Conservation (phyloP, 1,284 basidiomycete genomes). For the Tilletia indica region DNA sequence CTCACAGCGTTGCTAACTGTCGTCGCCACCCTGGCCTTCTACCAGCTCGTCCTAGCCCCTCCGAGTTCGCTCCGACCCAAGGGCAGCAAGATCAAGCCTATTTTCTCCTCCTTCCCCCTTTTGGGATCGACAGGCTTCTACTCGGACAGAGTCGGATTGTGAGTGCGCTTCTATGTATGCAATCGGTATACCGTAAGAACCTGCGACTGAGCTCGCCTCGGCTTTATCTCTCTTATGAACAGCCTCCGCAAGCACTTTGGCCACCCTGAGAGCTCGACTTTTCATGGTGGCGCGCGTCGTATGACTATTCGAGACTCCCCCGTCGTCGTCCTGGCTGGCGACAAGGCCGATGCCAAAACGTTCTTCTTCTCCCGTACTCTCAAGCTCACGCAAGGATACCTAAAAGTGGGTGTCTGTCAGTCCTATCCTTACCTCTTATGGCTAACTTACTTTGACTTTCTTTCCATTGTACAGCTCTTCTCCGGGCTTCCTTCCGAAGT, state of each 20-base stretch:
- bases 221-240: not conserved
- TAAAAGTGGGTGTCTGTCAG: not conserved
- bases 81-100: conserved; percentile 23
- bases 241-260: conserved; percentile 32
- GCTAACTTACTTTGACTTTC: too few relatives aligned
- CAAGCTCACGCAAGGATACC: conserved; percentile 33
- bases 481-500: conserved; percentile 23
- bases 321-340: conserved; percentile 33
- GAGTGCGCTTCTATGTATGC: not conserved
- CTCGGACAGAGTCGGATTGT: conserved; percentile 30
- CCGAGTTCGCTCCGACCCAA: conserved; percentile 23
- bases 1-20: conserved; percentile 27
- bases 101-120: conserved; percentile 25
- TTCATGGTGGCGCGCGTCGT: conserved; percentile 26
- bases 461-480: conserved; percentile 5
- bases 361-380: conserved; percentile 37
- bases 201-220: too few relatives aligned
- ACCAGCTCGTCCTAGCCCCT: conserved; percentile 29
- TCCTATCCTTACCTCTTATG: too few relatives aligned
- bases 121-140: conserved; percentile 32
- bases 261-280: conserved; percentile 30
- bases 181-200: too few relatives aligned
- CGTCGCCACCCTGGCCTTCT: conserved; percentile 21
- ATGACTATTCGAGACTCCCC: conserved; percentile 27
- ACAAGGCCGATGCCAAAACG: conserved; percentile 30